phyloP scores from a whole-genome alignment of 345 rosid species.

The Corchorus capsularis region DNA sequence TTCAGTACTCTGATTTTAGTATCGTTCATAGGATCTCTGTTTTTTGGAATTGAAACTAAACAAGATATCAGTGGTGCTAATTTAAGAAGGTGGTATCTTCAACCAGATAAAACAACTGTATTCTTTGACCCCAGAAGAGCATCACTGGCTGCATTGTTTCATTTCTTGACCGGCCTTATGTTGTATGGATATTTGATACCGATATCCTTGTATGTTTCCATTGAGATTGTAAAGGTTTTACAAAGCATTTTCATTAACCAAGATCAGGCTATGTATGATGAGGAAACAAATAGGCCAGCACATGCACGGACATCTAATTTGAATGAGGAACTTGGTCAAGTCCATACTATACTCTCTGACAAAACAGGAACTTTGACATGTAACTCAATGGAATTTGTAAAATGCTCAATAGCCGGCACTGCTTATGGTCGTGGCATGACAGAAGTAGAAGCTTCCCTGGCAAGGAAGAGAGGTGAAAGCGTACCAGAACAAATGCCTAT shows the following conservation, averaged over 20 bases:
- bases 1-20: conserved; percentile 68
- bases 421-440: conserved; percentile 79
- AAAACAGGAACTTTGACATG: conserved; percentile 97
- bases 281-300: conserved; percentile 66
- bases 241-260: conserved; percentile 91
- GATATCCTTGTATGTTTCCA: conserved; percentile 81
- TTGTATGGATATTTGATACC: conserved; percentile 92
- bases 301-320: conserved; percentile 89
- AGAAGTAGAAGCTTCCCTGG: conserved; percentile 69
- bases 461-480: conserved; percentile 35
- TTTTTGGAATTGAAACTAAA: conserved; percentile 61
- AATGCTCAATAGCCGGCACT: conserved; percentile 76
- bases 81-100: conserved; percentile 76
- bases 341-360: conserved; percentile 77
- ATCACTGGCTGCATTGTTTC: conserved; percentile 65
- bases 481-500: conserved; percentile 25
- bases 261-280: conserved; percentile 71
- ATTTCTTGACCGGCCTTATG: conserved; percentile 89
- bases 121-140: conserved; percentile 64
- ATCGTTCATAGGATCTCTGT: conserved; percentile 66
- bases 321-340: conserved; percentile 95
- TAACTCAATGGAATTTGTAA: conserved; percentile 94
- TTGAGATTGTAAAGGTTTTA: conserved; percentile 86
- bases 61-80: conserved; percentile 51
- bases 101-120: conserved; percentile 57